Evolutionary conservation across 116 monocot species (phyloP).

Genomic region (Cymodocea nodosa): DNA sequence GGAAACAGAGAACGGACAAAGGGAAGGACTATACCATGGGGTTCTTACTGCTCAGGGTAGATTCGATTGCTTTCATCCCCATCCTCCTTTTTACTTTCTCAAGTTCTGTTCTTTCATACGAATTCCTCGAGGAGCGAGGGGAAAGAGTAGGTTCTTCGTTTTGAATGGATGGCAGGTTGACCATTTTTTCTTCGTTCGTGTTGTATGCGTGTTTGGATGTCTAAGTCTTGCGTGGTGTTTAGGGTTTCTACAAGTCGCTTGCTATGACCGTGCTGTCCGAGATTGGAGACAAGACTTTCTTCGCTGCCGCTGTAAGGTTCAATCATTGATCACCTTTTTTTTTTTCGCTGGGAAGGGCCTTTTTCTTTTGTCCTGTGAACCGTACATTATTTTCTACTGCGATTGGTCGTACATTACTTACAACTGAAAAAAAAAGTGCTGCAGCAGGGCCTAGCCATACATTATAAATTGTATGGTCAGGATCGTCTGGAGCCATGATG

Average conservation of each 20-base stretch:
- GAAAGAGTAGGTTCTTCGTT: background rate
- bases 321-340: background rate
- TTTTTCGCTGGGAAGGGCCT: background rate
- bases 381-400: no score
- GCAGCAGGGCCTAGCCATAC: no score
- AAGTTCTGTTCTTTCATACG: no score
- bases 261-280: constrained; percentile 94
- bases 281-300: constrained; percentile 97
- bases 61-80: background rate
- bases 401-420: no score
- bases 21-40: background rate
- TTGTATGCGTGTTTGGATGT: no score
- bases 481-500: no score
- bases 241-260: constrained; percentile 93
- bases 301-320: constrained; percentile 71
- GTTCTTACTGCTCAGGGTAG: constrained; percentile 4
- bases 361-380: no score
- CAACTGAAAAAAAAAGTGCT: no score
- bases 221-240: background rate
- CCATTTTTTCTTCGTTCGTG: no score
- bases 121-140: background rate
- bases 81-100: background rate
- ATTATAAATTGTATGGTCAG: no score
- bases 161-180: background rate
- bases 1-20: no score